These are phyloP conservation scores for Sporisorium reilianum DNA, from an alignment of 1,284 basidiomycete species.

Conservation along the genomic window DNA sequence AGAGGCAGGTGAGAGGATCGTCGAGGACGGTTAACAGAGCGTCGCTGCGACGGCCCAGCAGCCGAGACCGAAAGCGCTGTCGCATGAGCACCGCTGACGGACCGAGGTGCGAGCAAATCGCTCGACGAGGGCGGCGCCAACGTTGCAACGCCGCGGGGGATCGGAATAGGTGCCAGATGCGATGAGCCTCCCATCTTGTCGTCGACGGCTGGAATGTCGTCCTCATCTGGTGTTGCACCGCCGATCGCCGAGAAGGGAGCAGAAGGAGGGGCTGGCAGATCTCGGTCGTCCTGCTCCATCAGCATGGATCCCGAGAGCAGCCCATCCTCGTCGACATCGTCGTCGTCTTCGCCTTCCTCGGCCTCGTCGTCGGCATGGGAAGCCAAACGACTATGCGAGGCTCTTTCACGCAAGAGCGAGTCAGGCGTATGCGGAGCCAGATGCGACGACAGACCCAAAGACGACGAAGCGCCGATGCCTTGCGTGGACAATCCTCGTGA, in stretches of 20 bases:
- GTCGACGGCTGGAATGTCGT: constrained; percentile 60
- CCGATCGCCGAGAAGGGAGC: constrained; percentile 42
- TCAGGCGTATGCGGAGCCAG: constrained; percentile 14
- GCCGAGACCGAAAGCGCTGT: constrained; percentile 13
- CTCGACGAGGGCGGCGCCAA: constrained; percentile 24
- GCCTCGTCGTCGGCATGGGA: constrained; percentile 38
- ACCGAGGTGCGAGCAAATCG: constrained; percentile 17
- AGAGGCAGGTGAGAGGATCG: constrained; percentile 47
- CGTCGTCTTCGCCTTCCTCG: constrained; percentile 23
- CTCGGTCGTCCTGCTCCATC: constrained; percentile 44
- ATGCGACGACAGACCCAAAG: constrained; percentile 18
- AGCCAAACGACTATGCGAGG: constrained; percentile 28
- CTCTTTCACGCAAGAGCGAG: constrained; percentile 8
- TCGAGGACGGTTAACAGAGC: constrained; percentile 43
- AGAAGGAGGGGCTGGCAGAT: constrained; percentile 44
- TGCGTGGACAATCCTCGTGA: constrained; percentile 21
- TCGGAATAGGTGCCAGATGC: constrained; percentile 52
- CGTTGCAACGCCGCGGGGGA: constrained; percentile 37
- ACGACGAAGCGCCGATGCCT: constrained; percentile 8
- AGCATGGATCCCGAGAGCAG: constrained; percentile 45
- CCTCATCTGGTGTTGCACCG: constrained; percentile 43
- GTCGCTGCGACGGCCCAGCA: constrained; percentile 15
- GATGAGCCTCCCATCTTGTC: constrained; percentile 54
- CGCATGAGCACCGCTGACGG: constrained; percentile 16
- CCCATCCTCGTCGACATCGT: constrained; percentile 38